Base-by-base conservation (phyloP, 768 basidiomycete genomes). In the Trametes villosa region DNA sequence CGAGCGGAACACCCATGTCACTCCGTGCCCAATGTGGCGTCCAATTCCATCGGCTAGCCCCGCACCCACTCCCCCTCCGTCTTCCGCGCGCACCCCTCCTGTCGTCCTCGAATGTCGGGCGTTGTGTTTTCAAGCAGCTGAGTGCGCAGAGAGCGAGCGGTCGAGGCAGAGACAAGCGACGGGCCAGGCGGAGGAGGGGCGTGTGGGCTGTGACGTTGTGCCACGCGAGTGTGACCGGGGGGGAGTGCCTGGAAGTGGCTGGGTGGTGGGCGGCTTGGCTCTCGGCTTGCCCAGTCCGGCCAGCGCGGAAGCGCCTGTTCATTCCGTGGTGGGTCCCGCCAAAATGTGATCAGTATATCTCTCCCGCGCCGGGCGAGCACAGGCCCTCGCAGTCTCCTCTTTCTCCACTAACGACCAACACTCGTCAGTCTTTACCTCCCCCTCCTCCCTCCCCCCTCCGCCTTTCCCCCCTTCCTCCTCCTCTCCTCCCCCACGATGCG, bases 401-500 rank as follows among this genome's bases (percentile, higher is more conserved):
- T 56, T 57, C 47, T 46, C 44, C 33, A 38, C 44, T 40, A 20
- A 56, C 54, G 54, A 56, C 55, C 34, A 38, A 34, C 55, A 48
- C 55, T 48, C 55, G 55, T 57, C 55, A 57, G 55, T 57, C 55
- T 48, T 57, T 57, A 57, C 53, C 34, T 42, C 55, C 30, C 46
- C 42, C 53, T n/a, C 27, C 52, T 20, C 26, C 53, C 40, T 34
- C 47, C 53, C 29, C 27, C 52, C 30, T 30, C 53, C 40, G 31
- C 47, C 36, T 18, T 27, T 29, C 41, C 36, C 24, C 46, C 58
- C 38, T n/a, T 44, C 31, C 30, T 30, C 53, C 40, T 34, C 47
- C 36, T 18, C 31, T 29, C 41, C 36, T 18, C 46, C 58, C 38
- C 17, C 36, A 26, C 56, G 59, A 70, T 70, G 68, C 68, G 68